Evolutionary conservation across 208 protist genomes (phyloP).

Genomic region (Blastocrithidia nonstop): DNA sequence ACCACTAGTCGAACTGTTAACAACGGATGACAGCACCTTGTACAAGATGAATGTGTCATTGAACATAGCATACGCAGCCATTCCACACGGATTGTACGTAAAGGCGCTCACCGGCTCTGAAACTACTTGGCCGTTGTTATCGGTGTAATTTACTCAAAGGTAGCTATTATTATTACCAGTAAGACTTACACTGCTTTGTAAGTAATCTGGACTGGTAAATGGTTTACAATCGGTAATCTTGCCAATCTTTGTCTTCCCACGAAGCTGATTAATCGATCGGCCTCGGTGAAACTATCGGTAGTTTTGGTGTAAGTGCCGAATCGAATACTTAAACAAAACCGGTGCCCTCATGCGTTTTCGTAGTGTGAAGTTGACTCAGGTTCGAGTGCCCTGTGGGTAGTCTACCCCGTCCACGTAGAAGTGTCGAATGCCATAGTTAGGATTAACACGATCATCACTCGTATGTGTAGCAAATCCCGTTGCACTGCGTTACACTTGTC

Average conservation of each 20-base stretch:
- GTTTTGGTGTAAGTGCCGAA: slow-evolving; percentile 96
- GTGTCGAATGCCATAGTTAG: slow-evolving; percentile 39
- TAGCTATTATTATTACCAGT: slow-evolving; percentile 3
- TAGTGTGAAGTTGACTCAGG: slow-evolving; percentile 39
- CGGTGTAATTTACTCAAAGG: slow-evolving; percentile 7
- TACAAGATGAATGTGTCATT: slow-evolving; percentile 89
- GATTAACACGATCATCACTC: slow-evolving; percentile 34
- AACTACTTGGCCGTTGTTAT: slow-evolving; percentile 7
- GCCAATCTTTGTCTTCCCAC: slow-evolving; percentile 16
- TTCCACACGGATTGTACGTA: slow-evolving; percentile 90
- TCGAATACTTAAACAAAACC: slow-evolving; percentile 95
- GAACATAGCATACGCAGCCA: slow-evolving; percentile 91
- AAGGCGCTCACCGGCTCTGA: slow-evolving; percentile 15
- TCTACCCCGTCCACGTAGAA: slow-evolving; percentile 35
- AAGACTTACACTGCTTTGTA: slow-evolving; percentile 6
- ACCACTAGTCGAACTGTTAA: too few species aligned
- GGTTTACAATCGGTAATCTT: slow-evolving; percentile 31
- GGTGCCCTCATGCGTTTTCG: slow-evolving; percentile 60
- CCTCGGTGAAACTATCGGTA: slow-evolving; percentile 86
- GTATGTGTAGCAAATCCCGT: too few species aligned
- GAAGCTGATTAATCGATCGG: slow-evolving; percentile 36
- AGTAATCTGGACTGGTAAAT: slow-evolving; percentile 27
- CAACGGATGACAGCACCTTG: slow-evolving; percentile 3
- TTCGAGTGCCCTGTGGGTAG: slow-evolving; percentile 48
- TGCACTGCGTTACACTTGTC: too few species aligned